Conservation (phyloP, 2,329 filamentous ascomycete species). For the Bipolaris sorokiniana region DNA sequence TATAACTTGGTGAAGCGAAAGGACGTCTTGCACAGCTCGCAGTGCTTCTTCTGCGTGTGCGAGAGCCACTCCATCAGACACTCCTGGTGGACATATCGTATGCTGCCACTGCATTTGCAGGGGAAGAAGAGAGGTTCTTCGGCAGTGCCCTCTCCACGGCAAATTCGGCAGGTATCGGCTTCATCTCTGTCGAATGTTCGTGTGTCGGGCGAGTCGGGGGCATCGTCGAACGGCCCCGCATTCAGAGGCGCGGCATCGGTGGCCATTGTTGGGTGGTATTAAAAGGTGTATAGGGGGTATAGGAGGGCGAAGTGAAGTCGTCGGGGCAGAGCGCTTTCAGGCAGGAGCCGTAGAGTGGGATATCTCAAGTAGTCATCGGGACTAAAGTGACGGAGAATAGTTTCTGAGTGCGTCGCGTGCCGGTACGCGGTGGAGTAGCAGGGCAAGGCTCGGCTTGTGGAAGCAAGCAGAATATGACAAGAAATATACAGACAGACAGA, state of each 20-base stretch:
- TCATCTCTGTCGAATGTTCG: conserved; percentile 53
- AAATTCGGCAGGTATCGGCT: conserved; percentile 93
- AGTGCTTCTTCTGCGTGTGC: conserved; percentile 99
- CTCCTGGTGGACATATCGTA: conserved; percentile 97
- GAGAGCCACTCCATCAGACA: conserved; percentile 99
- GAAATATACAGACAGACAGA: not conserved
- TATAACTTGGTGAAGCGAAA: conserved; percentile 99
- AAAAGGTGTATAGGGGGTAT: conserved; percentile 2
- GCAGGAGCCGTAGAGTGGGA: conserved; percentile 27
- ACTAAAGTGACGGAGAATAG: not conserved
- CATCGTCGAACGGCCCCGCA: conserved; percentile 21
- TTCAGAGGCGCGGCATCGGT: conserved; percentile 23
- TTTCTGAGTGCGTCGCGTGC: conserved; percentile 1
- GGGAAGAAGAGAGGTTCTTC: conserved; percentile 93
- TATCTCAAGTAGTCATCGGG: conserved; percentile 37
- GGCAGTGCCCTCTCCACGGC: conserved; percentile 81
- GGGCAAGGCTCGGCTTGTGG: not conserved
- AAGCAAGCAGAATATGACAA: not conserved
- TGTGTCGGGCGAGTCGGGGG: conserved; percentile 49
- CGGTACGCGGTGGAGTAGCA: not conserved
- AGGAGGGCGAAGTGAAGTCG: conserved; percentile 3
- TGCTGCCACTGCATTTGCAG: conserved; percentile 98
- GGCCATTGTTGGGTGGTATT: conserved; percentile 27
- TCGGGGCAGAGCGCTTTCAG: conserved; percentile 8
- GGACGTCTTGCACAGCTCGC: conserved; percentile 97